Evolutionary conservation across 371 early-diverging fungal genomes (phyloP), one percentile per base, ranked within the genome.

Genomic region (Mortierella sp.): DNA sequence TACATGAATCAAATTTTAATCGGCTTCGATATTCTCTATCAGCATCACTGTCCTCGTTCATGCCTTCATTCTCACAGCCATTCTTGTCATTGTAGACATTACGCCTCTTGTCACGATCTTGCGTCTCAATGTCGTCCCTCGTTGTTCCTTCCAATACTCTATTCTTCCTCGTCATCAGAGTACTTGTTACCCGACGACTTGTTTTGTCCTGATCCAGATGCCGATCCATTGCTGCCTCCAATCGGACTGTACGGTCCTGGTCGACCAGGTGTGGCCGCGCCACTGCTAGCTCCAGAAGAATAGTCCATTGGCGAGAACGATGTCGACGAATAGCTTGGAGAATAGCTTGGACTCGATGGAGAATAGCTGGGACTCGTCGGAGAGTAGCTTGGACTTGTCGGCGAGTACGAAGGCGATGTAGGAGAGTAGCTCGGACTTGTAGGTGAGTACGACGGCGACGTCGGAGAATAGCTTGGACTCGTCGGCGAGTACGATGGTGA

Each of bases 331-430:
- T 60, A 67, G 52, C 60, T 92, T 1, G 95, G 95, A 0, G 84
- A 73, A 60, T 87, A 92, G 45, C 85, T 83, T 10, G 96, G 96
- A 29, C 84, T 82, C 1, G 93, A 92, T 28, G 95, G 95, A 0
- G 83, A 70, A 63, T 87, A 92, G 66, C 84, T 82, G 16, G 93
- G 92, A 29, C 80, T 78, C 8, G 90, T 41, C 16, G 41, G 41
- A 16, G 41, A 41, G 41, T 41, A 41, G 16, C 41, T 41, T 3
- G 41, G 41, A 41, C 41, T 41, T 16, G 41, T 89, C 0, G 91
- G 94, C 0, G 81, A 72, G 63, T 87, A 91, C 61, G 83, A 80
- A 17, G 93, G 92, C 22, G 79, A 71, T 3, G 90, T 90, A 0
- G 54, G 54, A 22, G 41, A 41, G 16, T 41, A 41, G 41, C 41